Evolutionary conservation across 2,329 filamentous ascomycete species (phyloP).

Genomic region (Aspergillus carbonarius): DNA sequence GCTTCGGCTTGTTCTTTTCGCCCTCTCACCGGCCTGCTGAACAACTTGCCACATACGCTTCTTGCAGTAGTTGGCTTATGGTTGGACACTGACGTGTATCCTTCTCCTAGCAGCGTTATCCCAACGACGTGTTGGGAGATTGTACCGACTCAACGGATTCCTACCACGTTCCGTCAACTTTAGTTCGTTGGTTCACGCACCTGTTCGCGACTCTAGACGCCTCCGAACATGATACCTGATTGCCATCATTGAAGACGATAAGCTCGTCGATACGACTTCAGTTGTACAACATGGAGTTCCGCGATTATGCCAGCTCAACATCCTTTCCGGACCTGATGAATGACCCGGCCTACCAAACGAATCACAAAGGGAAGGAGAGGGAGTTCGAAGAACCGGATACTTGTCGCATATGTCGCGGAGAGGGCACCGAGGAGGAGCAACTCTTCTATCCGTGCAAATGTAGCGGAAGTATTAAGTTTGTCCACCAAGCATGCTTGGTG

Average conservation of each 20-base stretch:
- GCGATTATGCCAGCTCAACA: conserved; percentile 19
- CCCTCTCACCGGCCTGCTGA: neutral
- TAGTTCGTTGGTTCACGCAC: neutral
- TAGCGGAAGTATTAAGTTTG: conserved; percentile 96
- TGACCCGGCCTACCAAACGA: conserved; percentile 52
- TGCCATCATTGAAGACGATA: conserved; percentile 19
- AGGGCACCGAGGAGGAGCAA: conserved; percentile 77
- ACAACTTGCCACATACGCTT: neutral
- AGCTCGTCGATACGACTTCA: conserved; percentile 18
- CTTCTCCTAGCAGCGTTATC: neutral
- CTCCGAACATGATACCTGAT: conserved; percentile 27
- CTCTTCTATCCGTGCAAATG: conserved; percentile 99
- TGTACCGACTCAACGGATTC: neutral
- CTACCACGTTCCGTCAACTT: neutral
- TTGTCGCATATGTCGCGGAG: conserved; percentile 95
- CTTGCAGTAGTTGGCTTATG: neutral
- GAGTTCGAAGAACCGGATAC: conserved; percentile 65
- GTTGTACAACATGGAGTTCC: conserved; percentile 29
- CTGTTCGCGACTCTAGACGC: neutral
- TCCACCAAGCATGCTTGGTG: conserved; percentile 97
- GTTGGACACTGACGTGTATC: neutral
- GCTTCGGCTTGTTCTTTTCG: neutral
- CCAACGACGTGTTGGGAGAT: neutral
- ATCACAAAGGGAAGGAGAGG: conserved; percentile 37
- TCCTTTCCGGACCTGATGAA: conserved; percentile 56